These are phyloP conservation scores for Thelonectria blattea DNA, from an alignment of 2,329 filamentous ascomycete genomes.

Conservation along the genomic window DNA sequence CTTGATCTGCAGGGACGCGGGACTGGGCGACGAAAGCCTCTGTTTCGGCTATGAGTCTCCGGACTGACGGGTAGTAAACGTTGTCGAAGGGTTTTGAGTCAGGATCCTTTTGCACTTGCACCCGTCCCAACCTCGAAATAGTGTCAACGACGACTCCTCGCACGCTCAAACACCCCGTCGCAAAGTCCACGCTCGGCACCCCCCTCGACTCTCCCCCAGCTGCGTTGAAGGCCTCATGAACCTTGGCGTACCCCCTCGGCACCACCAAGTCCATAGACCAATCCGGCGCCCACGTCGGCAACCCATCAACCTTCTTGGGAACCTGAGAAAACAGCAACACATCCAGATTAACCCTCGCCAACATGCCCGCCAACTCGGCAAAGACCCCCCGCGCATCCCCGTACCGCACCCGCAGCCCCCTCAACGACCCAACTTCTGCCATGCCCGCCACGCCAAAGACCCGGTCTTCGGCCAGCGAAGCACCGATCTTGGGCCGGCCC, in stretches of 20 bases:
- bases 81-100: not conserved
- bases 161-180: slow-evolving; percentile 21
- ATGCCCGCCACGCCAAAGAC: slow-evolving; percentile 43
- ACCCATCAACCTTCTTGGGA: slow-evolving; percentile 25
- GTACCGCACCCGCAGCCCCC: slow-evolving; percentile 21
- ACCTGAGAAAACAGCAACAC: slow-evolving; percentile 40
- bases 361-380: slow-evolving; percentile 29
- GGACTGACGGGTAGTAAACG: slow-evolving; percentile 33
- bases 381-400: slow-evolving; percentile 22
- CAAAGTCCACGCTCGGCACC: slow-evolving; percentile 9
- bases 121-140: slow-evolving; percentile 30
- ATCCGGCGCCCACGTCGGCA: slow-evolving; percentile 46
- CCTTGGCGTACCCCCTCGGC: slow-evolving; percentile 34
- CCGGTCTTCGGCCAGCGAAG: slow-evolving; percentile 39
- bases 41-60: slow-evolving; percentile 37
- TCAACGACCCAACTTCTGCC: slow-evolving; percentile 9
- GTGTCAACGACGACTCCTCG: slow-evolving; percentile 33
- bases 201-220: slow-evolving; percentile 29
- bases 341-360: slow-evolving; percentile 36
- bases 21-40: slow-evolving; percentile 27
- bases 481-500: slow-evolving; percentile 32
- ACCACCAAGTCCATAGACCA: slow-evolving; percentile 40
- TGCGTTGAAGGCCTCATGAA: slow-evolving; percentile 30
- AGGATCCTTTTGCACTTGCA: slow-evolving; percentile 11
- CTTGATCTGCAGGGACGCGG: not conserved